These are phyloP conservation scores for Saccharomycodes ludwigii DNA, from an alignment of 805 yeast genomes.

Conservation along the genomic window DNA sequence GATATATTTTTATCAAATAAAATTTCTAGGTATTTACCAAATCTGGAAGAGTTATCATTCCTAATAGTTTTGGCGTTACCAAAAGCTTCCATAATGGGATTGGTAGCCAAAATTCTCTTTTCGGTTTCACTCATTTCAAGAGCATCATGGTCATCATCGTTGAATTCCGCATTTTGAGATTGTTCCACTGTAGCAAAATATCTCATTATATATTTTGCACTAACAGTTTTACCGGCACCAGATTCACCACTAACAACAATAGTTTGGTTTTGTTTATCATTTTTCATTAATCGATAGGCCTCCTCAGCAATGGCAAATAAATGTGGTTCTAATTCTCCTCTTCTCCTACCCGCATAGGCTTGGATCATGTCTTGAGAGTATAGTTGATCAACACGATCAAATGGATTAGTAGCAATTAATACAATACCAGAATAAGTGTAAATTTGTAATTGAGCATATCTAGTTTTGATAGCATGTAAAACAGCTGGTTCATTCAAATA, in stretches of 20 bases:
- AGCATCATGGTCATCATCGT: constrained; percentile 27
- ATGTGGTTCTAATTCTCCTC: constrained; percentile 96
- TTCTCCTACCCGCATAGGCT: constrained; percentile 81
- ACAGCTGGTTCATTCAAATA: constrained; percentile 95
- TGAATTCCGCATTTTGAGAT: constrained; percentile 14
- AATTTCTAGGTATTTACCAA: constrained; percentile 88
- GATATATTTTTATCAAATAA: constrained; percentile 62
- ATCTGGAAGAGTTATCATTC: constrained; percentile 87
- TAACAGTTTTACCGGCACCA: constrained; percentile 97
- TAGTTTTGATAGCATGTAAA: constrained; percentile 78
- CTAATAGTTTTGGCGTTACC: constrained; percentile 91
- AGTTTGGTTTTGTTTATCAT: constrained; percentile 78
- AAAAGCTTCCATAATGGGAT: constrained; percentile 81
- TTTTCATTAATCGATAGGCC: constrained; percentile 89
- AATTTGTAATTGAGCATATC: constrained; percentile 82
- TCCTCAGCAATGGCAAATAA: constrained; percentile 96
- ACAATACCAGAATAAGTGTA: constrained; percentile 97
- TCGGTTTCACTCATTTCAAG: constrained; percentile 80
- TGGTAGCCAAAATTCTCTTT: constrained; percentile 88
- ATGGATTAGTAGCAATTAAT: constrained; percentile 91
- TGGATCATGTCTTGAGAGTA: constrained; percentile 89
- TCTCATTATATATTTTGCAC: constrained; percentile 95
- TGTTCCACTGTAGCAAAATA: constrained; percentile 90
- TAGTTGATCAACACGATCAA: constrained; percentile 80
- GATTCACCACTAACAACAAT: constrained; percentile 96